Conservation (phyloP, 495 filamentous ascomycete genomes). For the Pyrenopolyporus hunteri region DNA sequence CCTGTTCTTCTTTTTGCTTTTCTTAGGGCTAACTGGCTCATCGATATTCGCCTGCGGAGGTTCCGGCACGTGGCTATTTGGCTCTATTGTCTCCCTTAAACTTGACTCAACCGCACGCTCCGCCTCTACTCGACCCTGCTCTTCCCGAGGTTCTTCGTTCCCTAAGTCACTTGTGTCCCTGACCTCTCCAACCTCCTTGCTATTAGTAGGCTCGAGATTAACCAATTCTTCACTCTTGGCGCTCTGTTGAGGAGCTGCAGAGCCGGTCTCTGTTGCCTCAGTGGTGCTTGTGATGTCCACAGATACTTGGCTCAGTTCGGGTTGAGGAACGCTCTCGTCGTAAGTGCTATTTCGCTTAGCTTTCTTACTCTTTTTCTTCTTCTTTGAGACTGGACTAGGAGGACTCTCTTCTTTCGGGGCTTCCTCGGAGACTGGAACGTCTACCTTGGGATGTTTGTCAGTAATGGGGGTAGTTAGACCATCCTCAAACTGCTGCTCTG, state of each 20-base stretch:
- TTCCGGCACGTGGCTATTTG: not conserved
- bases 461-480: not conserved
- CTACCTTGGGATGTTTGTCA: not conserved
- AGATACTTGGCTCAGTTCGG: conserved; percentile 11
- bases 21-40: not conserved
- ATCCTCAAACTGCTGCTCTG: conserved; percentile 2
- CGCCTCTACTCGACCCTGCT: not conserved
- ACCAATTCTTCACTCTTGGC: not conserved
- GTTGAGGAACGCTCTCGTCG: conserved; percentile 7
- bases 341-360: conserved; percentile 9
- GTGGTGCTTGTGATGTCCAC: not conserved
- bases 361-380: conserved; percentile 42
- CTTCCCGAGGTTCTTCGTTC: conserved; percentile 12
- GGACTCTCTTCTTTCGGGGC: too few species aligned
- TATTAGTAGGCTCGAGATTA: conserved; percentile 4
- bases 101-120: not conserved
- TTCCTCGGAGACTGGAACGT: not conserved
- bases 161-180: not conserved
- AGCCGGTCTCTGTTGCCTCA: conserved; percentile 14
- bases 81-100: not conserved
- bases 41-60: not conserved
- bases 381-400: conserved; percentile 24
- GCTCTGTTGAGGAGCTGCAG: conserved; percentile 1
- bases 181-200: not conserved
- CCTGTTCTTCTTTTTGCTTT: conserved; percentile 6